Evolutionary conservation across 495 filamentous ascomycete species (phyloP).

Genomic region (Podospora anserina): DNA sequence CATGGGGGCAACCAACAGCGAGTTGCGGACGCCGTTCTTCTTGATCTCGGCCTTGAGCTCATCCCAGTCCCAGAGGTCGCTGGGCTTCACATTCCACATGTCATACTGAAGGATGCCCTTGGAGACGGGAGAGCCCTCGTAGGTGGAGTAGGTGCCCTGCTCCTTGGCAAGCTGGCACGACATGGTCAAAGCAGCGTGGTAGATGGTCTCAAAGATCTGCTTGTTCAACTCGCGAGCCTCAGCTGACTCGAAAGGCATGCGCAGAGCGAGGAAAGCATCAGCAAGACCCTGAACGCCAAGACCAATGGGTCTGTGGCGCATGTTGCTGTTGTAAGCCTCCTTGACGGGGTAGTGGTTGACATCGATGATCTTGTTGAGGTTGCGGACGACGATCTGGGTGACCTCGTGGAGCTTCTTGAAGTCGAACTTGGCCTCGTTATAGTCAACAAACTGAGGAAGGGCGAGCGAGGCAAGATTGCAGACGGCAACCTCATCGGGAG

Average conservation of each 20-base stretch:
- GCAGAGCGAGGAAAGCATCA: constrained; percentile 97
- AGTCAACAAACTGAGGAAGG: constrained; percentile 84
- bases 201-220: constrained; percentile 99
- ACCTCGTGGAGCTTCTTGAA: constrained; percentile 95
- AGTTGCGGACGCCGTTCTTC: constrained; percentile 90
- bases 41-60: constrained; percentile 85
- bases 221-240: constrained; percentile 92
- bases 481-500: constrained; percentile 95
- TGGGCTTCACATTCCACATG: constrained; percentile 95
- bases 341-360: constrained; percentile 94
- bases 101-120: constrained; percentile 97
- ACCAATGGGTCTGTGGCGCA: constrained; percentile 90
- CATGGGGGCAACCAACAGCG: constrained; percentile 93
- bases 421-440: constrained; percentile 76
- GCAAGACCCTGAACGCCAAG: constrained; percentile 97
- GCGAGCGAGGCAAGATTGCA: constrained; percentile 96
- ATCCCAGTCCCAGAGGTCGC: constrained; percentile 94
- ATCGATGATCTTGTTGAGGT: constrained; percentile 97
- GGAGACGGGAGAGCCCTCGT: constrained; percentile 89
- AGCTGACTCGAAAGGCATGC: constrained; percentile 92
- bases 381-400: constrained; percentile 80
- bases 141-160: constrained; percentile 80
- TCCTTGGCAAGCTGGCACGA: constrained; percentile 82
- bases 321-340: constrained; percentile 91
- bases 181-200: constrained; percentile 88